Percentiles rank a stretch among this genome's conserved stretches.
phyloP scores from a whole-genome alignment of 2,329 filamentous ascomycete genomes.

The Sporothrix dimorphospora region DNA sequence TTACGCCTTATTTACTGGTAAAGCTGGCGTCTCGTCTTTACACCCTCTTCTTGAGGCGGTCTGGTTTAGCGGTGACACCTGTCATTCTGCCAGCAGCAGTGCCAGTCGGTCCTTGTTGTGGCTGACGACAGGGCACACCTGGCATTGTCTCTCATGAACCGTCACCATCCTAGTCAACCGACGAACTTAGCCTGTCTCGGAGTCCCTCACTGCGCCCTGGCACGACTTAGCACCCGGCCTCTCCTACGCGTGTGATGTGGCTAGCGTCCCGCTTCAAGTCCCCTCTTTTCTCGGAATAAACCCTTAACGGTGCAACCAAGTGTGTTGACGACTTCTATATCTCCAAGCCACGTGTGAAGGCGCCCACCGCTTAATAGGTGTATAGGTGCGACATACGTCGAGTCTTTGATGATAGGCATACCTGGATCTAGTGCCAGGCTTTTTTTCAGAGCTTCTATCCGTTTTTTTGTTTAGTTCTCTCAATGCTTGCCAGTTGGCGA shows the following conservation, averaged over 20 bases:
- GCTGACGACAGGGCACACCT: neutral
- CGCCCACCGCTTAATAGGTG: neutral
- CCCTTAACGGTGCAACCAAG: neutral
- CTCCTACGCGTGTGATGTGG: conserved; percentile 13
- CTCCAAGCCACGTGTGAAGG: conserved; percentile 4
- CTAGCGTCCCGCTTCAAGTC: neutral
- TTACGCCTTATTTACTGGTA: neutral
- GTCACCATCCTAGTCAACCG: neutral
- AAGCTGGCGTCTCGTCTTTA: conserved; percentile 4
- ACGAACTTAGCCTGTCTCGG: conserved; percentile 12
- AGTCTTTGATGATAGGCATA: neutral
- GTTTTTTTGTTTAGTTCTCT: neutral
- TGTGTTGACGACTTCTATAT: neutral
- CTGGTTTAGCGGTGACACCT: conserved; percentile 27
- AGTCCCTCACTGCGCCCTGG: neutral
- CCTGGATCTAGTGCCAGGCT: neutral
- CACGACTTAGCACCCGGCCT: neutral
- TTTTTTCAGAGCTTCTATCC: neutral
- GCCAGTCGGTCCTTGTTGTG: conserved; percentile 6
- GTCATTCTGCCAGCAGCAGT: conserved; percentile 21
- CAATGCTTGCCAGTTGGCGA: neutral
- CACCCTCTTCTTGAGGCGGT: conserved; percentile 25
- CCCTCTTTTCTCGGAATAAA: neutral
- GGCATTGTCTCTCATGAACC: neutral
- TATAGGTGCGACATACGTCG: conserved; percentile 11